A percentile compares a stretch with the other conserved stretches of the same genome.
Conservation (phyloP, 225 moss, liverwort and hornwort genomes). For the Rhytidiadelphus loreus region DNA sequence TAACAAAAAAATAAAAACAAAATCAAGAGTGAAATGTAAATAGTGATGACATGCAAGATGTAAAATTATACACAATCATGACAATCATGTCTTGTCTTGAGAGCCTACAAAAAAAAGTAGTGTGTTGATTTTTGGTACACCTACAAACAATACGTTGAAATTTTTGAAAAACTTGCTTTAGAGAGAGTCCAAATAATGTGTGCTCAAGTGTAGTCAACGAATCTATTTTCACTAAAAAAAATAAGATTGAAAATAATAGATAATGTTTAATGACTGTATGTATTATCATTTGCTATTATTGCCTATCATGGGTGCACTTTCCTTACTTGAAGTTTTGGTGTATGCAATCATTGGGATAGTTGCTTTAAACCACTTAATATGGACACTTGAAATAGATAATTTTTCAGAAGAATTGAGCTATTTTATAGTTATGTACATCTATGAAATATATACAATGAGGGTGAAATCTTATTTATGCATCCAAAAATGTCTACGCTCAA, state of each 20-base stretch:
- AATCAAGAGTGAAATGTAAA: background rate
- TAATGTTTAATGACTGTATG: too few species aligned
- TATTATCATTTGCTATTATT: background rate
- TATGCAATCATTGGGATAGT: background rate
- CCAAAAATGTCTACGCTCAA: background rate
- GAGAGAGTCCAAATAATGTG: fast-evolving
- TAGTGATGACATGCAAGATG: background rate
- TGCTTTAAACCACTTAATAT: background rate
- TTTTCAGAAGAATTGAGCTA: background rate
- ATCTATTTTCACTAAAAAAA: background rate
- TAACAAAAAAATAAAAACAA: background rate
- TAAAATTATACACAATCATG: background rate
- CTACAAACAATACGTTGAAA: background rate
- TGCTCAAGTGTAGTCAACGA: background rate
- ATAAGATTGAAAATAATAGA: background rate
- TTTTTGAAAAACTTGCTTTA: background rate
- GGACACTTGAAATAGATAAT: fast-evolving
- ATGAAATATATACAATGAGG: background rate
- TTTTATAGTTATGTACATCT: background rate
- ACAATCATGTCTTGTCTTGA: background rate
- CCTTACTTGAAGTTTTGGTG: background rate
- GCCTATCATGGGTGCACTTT: background rate
- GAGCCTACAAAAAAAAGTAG: fast-evolving
- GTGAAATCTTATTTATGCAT: background rate
- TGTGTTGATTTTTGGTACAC: background rate